Evolutionary conservation across 495 filamentous ascomycete genomes (phyloP).

Genomic region (Penicillium coprophilum): DNA sequence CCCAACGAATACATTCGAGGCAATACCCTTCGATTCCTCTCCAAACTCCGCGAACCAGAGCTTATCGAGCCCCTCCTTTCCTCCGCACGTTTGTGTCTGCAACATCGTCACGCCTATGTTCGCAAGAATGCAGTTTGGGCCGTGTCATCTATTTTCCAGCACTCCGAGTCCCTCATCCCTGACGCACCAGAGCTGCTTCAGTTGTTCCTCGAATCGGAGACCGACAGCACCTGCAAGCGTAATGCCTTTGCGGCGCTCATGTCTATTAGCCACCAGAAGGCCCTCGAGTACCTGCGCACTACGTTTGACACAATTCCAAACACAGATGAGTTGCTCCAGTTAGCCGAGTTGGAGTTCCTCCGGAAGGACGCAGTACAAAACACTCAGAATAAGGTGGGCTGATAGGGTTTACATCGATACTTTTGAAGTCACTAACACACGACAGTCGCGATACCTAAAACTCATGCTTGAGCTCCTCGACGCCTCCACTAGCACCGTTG

Average conservation of each 20-base stretch:
- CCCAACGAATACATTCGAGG: slow-evolving; percentile 98
- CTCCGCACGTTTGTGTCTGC: slow-evolving; percentile 84
- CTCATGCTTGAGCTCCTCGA: slow-evolving; percentile 97
- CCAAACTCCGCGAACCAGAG: slow-evolving; percentile 93
- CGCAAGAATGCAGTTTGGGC: slow-evolving; percentile 98
- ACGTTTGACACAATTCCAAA: slow-evolving; percentile 94
- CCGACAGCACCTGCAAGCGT: slow-evolving; percentile 93
- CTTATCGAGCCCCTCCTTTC: slow-evolving; percentile 94
- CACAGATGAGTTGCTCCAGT: slow-evolving; percentile 88
- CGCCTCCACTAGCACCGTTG: slow-evolving; percentile 87
- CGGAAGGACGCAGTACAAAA: slow-evolving; percentile 96
- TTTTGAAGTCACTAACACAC: slow-evolving; percentile 28
- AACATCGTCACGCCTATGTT: slow-evolving; percentile 95
- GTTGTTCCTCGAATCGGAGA: slow-evolving; percentile 87
- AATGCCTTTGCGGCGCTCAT: slow-evolving; percentile 94
- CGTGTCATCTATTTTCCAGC: slow-evolving; percentile 86
- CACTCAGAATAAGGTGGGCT: slow-evolving; percentile 80
- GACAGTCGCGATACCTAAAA: slow-evolving; percentile 80
- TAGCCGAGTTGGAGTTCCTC: slow-evolving; percentile 95
- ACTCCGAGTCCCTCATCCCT: slow-evolving; percentile 88
- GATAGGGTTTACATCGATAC: not conserved
- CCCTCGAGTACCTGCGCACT: slow-evolving; percentile 82
- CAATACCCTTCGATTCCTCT: slow-evolving; percentile 93
- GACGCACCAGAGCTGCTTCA: slow-evolving; percentile 93
- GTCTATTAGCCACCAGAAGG: slow-evolving; percentile 89